phyloP scores from a whole-genome alignment of 352 stramenopile genomes.

The Phytophthora pinifolia region DNA sequence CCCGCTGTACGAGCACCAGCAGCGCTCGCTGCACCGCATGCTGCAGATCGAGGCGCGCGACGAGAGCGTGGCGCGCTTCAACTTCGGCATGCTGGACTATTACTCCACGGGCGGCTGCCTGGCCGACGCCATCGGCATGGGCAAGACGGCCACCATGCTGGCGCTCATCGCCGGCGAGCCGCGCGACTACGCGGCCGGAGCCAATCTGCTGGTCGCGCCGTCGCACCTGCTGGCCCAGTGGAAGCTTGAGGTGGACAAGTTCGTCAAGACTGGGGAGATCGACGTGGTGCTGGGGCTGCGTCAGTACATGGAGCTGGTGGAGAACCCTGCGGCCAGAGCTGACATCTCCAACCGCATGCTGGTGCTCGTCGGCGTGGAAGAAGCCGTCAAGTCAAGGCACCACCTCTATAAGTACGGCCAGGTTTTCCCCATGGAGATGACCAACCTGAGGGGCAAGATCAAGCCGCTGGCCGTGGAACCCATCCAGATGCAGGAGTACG shows the following conservation, averaged over 20 bases:
- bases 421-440: slow-evolving; percentile 49
- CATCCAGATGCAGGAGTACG: slow-evolving; percentile 54
- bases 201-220: slow-evolving; percentile 74
- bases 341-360: slow-evolving; percentile 78
- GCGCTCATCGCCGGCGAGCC: slow-evolving; percentile 69
- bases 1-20: slow-evolving; percentile 80
- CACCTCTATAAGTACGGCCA: slow-evolving; percentile 66
- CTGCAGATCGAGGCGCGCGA: slow-evolving; percentile 78
- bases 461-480: slow-evolving; percentile 50
- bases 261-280: slow-evolving; percentile 63
- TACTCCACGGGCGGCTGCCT: slow-evolving; percentile 71
- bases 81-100: slow-evolving; percentile 77
- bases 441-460: slow-evolving; percentile 13
- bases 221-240: slow-evolving; percentile 83
- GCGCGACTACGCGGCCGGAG: slow-evolving; percentile 43
- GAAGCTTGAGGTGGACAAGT: slow-evolving; percentile 80
- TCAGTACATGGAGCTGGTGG: slow-evolving; percentile 51
- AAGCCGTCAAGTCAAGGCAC: slow-evolving; percentile 60
- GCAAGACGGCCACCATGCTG: slow-evolving; percentile 84
- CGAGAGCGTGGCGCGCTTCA: slow-evolving; percentile 61
- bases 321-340: slow-evolving; percentile 23
- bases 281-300: slow-evolving; percentile 68
- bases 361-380: slow-evolving; percentile 77
- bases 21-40: slow-evolving; percentile 85
- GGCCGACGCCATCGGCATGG: slow-evolving; percentile 81